Evolutionary conservation across 2,329 filamentous ascomycete species (phyloP), one percentile per base, ranked within the genome.

Genomic region (Fusarium nygamai): DNA sequence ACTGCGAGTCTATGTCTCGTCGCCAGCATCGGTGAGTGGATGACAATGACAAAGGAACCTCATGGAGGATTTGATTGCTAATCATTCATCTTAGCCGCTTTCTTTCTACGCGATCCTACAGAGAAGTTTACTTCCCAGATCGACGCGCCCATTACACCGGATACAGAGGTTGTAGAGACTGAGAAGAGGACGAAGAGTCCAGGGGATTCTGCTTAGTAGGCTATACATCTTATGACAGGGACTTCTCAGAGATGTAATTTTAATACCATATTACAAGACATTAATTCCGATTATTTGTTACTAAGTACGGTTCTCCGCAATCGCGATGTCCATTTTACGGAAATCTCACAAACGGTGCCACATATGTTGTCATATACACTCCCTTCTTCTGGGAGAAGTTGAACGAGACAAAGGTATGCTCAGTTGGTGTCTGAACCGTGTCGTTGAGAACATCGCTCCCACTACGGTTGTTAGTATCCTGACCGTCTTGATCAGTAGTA

Each of bases 321-420:
- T 27, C 3, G 8, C 14, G 7, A 8, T 3, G 2, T 16, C 20
- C 2, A 5, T n/a, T 6, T 59, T 4, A 48, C 36, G 31, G 14
- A n/a, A 71, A 69, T 13, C 65, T 67, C 17, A 71, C 65, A 50
- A 69, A 71, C 1, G 65, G 69, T 22, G 69, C 65, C 5, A 71
- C 54, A 41, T 71, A 71, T 12, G 69, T 69, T 29, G 69, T 71
- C 61, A 71, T 69, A 24, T 71, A 71, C 5, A 39, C 69, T 0
- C 69, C 69, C 33, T 71, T 71, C 61, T 61, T 69, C 24, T 66
- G 50, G 0, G 69, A 71, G 33, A 71, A 71, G 46, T 66, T 69
- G 27, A 71, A 71, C 5, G 65, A 71, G 19, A 71, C 44, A 38
- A 71, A 69, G 0, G 69, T 71, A 47, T 71, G 69, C 16, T 54